Evolutionary conservation across 2,329 filamentous ascomycete genomes (phyloP).

Genomic region (Colletotrichum tanaceti): DNA sequence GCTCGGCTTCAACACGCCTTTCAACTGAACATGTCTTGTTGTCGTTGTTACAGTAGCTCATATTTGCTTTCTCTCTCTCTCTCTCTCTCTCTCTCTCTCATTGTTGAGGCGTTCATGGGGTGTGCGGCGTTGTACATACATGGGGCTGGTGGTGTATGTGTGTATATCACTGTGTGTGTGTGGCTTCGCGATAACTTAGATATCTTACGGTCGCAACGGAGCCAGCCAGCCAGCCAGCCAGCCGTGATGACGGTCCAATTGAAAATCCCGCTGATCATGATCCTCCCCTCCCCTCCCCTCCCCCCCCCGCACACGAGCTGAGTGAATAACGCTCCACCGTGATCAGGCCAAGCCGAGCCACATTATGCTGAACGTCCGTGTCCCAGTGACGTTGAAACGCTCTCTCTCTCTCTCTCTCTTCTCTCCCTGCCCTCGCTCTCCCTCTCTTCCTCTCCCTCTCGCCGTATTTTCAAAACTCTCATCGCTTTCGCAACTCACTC

Average conservation of each 20-base stretch:
- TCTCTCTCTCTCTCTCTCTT: too few relatives aligned
- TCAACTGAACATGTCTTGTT: slow-evolving; percentile 24
- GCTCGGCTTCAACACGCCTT: slow-evolving; percentile 43
- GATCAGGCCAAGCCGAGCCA: slow-evolving; percentile 28
- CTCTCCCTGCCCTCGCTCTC: not conserved
- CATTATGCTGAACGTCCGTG: slow-evolving; percentile 19
- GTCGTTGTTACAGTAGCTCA: too few relatives aligned
- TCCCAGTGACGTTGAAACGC: slow-evolving; percentile 36
- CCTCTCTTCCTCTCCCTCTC: not conserved
- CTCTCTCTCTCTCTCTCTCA: too few relatives aligned
- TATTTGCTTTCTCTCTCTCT: too few relatives aligned
- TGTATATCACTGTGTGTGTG: slow-evolving; percentile 9
- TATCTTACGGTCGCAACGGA: slow-evolving; percentile 16
- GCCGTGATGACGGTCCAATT: slow-evolving; percentile 32
- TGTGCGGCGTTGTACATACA: slow-evolving; percentile 17
- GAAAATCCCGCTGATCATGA: slow-evolving; percentile 19
- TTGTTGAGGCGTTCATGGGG: slow-evolving; percentile 30
- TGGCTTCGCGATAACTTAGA: slow-evolving; percentile 29
- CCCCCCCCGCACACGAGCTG: slow-evolving; percentile 38
- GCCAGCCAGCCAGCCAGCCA: not conserved
- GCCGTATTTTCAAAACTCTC: not conserved
- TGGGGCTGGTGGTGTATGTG: too few relatives aligned
- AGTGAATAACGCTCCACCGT: slow-evolving; percentile 30
- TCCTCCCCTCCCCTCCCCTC: too few relatives aligned
- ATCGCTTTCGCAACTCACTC: slow-evolving; percentile 4